Evolutionary conservation across 345 rosid species (phyloP).

Genomic region (Salix purpurea): DNA sequence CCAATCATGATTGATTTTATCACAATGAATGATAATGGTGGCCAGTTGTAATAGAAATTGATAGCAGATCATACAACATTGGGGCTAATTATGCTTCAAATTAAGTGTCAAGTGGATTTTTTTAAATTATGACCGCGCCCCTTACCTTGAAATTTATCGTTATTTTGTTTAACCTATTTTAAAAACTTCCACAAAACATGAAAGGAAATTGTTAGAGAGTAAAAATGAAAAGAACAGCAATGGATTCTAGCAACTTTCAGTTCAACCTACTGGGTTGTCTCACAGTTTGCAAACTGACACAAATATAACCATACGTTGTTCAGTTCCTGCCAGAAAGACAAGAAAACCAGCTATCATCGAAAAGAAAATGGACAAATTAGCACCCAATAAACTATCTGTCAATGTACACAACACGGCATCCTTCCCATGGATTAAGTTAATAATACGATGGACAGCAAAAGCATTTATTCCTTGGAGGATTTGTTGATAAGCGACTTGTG

Average conservation of each 20-base stretch:
- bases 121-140: too few species aligned
- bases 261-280: neutral
- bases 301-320: neutral
- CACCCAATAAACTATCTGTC: neutral
- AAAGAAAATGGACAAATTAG: neutral
- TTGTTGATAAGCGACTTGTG: conserved; percentile 34
- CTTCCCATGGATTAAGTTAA: neutral
- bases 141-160: neutral
- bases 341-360: neutral
- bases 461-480: conserved; percentile 14
- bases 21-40: neutral
- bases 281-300: neutral
- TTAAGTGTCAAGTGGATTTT: too few species aligned
- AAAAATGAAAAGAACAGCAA: neutral
- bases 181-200: neutral
- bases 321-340: neutral
- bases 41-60: neutral
- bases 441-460: neutral
- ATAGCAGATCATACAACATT: neutral
- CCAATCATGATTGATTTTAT: neutral
- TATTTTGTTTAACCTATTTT: neutral
- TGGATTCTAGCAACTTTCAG: neutral
- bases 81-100: neutral
- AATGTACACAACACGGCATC: neutral
- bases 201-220: neutral